Evolutionary conservation across 2,329 filamentous ascomycete genomes (phyloP).

Genomic region (Pleomassaria siparia): DNA sequence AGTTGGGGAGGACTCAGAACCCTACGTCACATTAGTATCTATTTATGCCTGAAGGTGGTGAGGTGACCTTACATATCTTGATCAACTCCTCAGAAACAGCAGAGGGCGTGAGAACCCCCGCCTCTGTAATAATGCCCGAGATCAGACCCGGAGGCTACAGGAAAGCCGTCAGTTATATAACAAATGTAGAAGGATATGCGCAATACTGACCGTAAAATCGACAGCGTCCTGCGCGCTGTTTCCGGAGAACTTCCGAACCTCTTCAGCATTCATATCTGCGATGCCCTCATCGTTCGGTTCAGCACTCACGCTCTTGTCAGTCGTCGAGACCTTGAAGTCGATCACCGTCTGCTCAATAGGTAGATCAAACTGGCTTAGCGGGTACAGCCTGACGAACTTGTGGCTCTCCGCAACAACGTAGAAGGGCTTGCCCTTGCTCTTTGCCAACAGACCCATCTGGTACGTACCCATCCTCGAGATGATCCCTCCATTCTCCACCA

Average conservation of each 20-base stretch:
- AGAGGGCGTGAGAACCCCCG: constrained; percentile 68
- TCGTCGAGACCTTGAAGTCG: constrained; percentile 63
- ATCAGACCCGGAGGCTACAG: constrained; percentile 67
- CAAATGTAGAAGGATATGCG: not conserved
- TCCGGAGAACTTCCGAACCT: constrained; percentile 19
- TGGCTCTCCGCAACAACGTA: constrained; percentile 94
- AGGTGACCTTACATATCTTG: constrained; percentile 54
- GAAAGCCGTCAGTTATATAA: constrained; percentile 26
- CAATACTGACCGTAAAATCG: constrained; percentile 65
- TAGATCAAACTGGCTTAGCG: constrained; percentile 77
- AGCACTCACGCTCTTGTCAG: constrained; percentile 37
- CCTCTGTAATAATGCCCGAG: constrained; percentile 74
- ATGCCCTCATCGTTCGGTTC: constrained; percentile 11
- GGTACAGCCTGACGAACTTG: constrained; percentile 90
- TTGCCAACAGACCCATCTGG: constrained; percentile 81
- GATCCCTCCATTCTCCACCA: constrained; percentile 91
- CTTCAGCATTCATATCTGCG: constrained; percentile 33
- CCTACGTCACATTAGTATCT: not conserved
- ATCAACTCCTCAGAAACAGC: constrained; percentile 72
- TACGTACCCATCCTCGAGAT: constrained; percentile 85
- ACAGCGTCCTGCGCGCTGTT: constrained; percentile 55
- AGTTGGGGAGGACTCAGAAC: constrained; percentile 25
- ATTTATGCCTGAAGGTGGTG: constrained; percentile 8
- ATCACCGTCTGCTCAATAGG: constrained; percentile 78
- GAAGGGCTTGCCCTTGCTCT: constrained; percentile 71